Evolutionary conservation across 495 filamentous ascomycete genomes (phyloP).

Genomic region (Aspergillus ostianus): DNA sequence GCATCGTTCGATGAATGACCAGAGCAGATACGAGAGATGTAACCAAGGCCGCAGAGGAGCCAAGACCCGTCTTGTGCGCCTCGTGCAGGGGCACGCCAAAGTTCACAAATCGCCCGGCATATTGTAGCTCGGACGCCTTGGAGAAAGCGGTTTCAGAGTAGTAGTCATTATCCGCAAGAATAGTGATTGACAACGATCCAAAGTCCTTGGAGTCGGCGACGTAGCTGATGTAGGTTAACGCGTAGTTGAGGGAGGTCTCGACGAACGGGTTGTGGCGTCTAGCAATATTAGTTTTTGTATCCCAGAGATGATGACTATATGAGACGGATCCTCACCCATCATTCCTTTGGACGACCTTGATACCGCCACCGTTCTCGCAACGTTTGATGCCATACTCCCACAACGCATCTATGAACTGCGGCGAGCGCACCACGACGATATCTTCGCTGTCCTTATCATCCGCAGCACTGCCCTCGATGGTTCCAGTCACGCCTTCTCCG

Average conservation of each 20-base stretch:
- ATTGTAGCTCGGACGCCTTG: conserved; percentile 23
- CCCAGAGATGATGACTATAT: not conserved
- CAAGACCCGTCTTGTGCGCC: conserved; percentile 95
- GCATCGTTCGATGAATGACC: conserved; percentile 74
- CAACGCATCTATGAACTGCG: conserved; percentile 80
- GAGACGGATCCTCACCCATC: conserved; percentile 60
- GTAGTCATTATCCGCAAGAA: conserved; percentile 94
- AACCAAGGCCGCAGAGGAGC: conserved; percentile 91
- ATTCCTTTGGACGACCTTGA: conserved; percentile 69
- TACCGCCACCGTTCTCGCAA: conserved; percentile 66
- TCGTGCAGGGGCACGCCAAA: conserved; percentile 72
- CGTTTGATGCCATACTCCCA: conserved; percentile 82
- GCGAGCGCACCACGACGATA: conserved; percentile 75
- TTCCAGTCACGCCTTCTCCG: conserved; percentile 11
- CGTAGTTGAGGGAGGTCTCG: conserved; percentile 84
- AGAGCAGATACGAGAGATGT: conserved; percentile 85
- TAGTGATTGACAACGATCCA: conserved; percentile 70
- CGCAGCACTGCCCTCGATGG: conserved; percentile 11
- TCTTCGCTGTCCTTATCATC: conserved; percentile 42
- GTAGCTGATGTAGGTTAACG: conserved; percentile 73
- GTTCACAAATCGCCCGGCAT: conserved; percentile 57
- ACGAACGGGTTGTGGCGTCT: conserved; percentile 75
- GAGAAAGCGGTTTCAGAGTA: conserved; percentile 70
- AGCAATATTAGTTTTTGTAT: conserved; percentile 1
- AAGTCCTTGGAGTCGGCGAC: conserved; percentile 55